phyloP scores from a whole-genome alignment of 371 early-diverging fungal genomes.

The Actinomortierella ambigua region DNA sequence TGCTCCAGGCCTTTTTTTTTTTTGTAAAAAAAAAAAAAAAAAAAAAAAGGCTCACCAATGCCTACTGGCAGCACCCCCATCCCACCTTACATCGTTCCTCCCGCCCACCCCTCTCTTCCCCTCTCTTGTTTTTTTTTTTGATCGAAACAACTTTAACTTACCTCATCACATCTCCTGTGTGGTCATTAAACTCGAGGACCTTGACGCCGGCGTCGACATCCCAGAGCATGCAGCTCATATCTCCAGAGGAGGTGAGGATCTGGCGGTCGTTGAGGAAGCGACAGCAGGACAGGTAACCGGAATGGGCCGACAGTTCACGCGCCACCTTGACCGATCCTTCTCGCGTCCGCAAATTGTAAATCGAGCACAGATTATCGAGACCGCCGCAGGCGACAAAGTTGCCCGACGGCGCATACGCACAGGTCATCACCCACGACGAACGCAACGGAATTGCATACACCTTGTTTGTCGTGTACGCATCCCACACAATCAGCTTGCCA shows the following conservation, averaged over 20 bases:
- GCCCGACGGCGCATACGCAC: conserved; percentile 98
- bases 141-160: conserved; percentile 33
- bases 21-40: too few species aligned
- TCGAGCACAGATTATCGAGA: conserved; percentile 96
- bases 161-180: conserved; percentile 99
- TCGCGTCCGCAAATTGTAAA: conserved; percentile 91
- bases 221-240: conserved; percentile 99
- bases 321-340: conserved; percentile 93
- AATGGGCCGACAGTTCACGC: conserved; percentile 92
- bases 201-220: conserved; percentile 97
- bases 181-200: conserved; percentile 93
- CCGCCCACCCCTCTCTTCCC: too few species aligned
- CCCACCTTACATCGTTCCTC: too few species aligned
- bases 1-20: too few species aligned
- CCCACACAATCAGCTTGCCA: conserved; percentile 99
- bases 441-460: conserved; percentile 96
- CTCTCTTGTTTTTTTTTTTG: too few species aligned
- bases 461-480: conserved; percentile 97
- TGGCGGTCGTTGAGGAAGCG: conserved; percentile 93
- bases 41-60: too few species aligned
- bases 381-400: conserved; percentile 99
- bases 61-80: too few species aligned
- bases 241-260: conserved; percentile 94
- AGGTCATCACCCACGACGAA: conserved; percentile 99
- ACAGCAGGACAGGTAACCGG: conserved; percentile 97